phyloP scores from a whole-genome alignment of 306 rosid genomes.

The Canavalia gladiata region DNA sequence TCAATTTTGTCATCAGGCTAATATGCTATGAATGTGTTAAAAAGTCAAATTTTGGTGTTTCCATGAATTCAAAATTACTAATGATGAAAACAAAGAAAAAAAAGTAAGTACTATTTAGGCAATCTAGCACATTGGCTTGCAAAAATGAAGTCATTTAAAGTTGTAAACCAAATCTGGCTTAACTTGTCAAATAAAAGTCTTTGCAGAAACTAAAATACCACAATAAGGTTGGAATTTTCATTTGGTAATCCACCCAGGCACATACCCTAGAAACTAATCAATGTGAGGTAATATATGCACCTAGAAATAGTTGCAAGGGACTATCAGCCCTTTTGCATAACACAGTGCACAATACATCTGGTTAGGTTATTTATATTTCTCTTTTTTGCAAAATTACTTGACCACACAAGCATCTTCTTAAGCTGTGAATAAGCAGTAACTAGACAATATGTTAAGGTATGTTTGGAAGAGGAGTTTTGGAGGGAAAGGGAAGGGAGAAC shows the following conservation, averaged over 20 bases:
- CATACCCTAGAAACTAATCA: not conserved
- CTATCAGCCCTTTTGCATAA: not conserved
- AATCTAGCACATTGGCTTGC: slow-evolving; percentile 19
- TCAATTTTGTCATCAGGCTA: not conserved
- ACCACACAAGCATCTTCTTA: slow-evolving; percentile 1
- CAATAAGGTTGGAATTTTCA: slow-evolving; percentile 12
- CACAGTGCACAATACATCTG: not conserved
- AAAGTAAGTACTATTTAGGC: not conserved
- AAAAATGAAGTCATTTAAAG: not conserved
- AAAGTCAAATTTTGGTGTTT: not conserved
- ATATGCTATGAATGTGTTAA: not conserved
- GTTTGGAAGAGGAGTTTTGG: too few species aligned
- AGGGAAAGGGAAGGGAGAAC: too few species aligned
- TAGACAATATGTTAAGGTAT: not conserved
- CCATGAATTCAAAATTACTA: not conserved
- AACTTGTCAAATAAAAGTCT: not conserved
- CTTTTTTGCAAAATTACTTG: not conserved
- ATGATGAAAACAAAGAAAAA: not conserved
- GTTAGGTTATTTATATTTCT: not conserved
- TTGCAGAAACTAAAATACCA: not conserved
- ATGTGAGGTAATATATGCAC: not conserved
- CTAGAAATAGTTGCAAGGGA: not conserved
- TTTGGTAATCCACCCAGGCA: not conserved
- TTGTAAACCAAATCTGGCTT: slow-evolving; percentile 22
- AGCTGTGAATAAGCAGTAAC: not conserved